Evolutionary conservation across 2,329 filamentous ascomycete species (phyloP), one percentile per base, ranked within the genome.

Genomic region (Xylaria sp.): DNA sequence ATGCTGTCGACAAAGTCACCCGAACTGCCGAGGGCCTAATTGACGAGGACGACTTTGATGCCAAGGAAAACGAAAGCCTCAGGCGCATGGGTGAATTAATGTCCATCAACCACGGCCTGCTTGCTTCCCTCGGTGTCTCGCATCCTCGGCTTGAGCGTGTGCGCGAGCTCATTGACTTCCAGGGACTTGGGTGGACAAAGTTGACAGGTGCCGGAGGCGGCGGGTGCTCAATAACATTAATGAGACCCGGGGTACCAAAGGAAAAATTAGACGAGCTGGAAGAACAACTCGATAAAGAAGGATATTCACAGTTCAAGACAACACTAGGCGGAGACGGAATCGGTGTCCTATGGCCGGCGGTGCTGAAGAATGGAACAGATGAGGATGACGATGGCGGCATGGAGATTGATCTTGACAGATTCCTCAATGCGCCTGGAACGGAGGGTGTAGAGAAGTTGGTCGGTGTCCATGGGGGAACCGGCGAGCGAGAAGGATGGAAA

Each of bases 161-260:
- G 74, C 90, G 96, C 71, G 95, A 97, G 81, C 84, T 99, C 31
- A 92, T 97, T 58, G 95, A 99, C 74, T 90, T 96, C 75, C 89
- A 94, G 66, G 92, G 91, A 50, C 92, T 98, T 65, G 96, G 96
- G 37, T 99, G 94, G 94, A 98, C 96, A 13, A 99, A 99, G 80
- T 87, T 99, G 66, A 99, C 96, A 0, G 96, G 96, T 41, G 96
- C 96, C 1, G 96, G 96, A 25, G 97, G 96, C 13, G 97, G 96
- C 66, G 96, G 96, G 2, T 98, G 97, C 81, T 95, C 94, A 2
- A 98, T 99, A 74, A 97, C 95, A 0, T 84, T 99, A 3, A 85
- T 99, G 58, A 92, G 91, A 72, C 92, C 93, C 0, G 88, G 88
- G 37, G 84, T 87, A 1, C 78, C 88, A 7, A 75, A 79, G 18